Evolutionary conservation across 2,329 filamentous ascomycete species (phyloP).

Genomic region (Aspergillus vadensis): DNA sequence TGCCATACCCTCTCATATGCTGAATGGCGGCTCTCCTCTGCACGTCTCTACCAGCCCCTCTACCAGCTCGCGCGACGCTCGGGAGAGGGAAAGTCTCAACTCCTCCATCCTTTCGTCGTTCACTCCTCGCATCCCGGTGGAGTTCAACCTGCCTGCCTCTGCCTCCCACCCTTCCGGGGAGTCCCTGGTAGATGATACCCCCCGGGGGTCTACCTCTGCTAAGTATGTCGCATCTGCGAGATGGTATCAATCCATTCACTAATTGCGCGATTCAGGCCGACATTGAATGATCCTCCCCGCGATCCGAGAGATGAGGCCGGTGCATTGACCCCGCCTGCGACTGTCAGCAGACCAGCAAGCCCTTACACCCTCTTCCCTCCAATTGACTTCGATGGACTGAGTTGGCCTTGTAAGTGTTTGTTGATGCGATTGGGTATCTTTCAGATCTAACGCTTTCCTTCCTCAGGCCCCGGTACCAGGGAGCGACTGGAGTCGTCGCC

Average conservation of each 20-base stretch:
- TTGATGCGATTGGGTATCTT: not conserved
- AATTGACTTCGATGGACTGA: constrained; percentile 55
- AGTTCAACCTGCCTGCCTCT: constrained; percentile 31
- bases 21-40: constrained; percentile 58
- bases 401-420: constrained; percentile 53
- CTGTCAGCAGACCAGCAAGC: constrained; percentile 52
- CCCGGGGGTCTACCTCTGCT: constrained; percentile 20
- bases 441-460: constrained; percentile 13
- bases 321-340: constrained; percentile 54
- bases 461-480: constrained; percentile 49
- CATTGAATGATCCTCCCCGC: constrained; percentile 53
- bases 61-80: constrained; percentile 52
- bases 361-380: constrained; percentile 54
- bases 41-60: constrained; percentile 51
- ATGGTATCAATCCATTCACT: not conserved
- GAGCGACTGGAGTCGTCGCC: constrained; percentile 59
- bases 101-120: constrained; percentile 63
- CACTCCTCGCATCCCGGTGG: constrained; percentile 40
- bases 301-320: constrained; percentile 56
- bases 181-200: constrained; percentile 19
- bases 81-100: constrained; percentile 60
- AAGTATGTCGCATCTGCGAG: constrained; percentile 26
- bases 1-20: constrained; percentile 58
- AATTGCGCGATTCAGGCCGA: constrained; percentile 24
- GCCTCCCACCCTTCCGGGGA: constrained; percentile 20